These are phyloP conservation scores for Aspergillus fijiensis DNA, from an alignment of 2,329 filamentous ascomycete genomes.

Conservation along the genomic window DNA sequence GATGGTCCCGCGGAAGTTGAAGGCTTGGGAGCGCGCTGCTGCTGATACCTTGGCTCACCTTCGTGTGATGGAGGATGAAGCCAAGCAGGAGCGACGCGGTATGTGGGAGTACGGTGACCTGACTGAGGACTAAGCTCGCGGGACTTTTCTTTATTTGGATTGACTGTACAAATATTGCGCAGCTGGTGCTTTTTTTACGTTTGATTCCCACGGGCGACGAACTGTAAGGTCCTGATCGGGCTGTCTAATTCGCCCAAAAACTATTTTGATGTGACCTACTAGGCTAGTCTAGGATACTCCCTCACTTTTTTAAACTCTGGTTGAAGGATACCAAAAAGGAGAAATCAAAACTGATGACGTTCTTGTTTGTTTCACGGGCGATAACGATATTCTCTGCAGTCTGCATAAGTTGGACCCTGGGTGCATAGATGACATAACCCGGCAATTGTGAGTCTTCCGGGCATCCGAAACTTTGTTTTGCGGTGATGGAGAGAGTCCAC, in stretches of 20 bases:
- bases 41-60: constrained; percentile 70
- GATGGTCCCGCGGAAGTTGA: constrained; percentile 89
- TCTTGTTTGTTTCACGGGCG: not conserved
- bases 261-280: constrained; percentile 6
- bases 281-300: constrained; percentile 13
- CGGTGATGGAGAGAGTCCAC: not conserved
- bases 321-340: constrained; percentile 1
- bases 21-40: constrained; percentile 82
- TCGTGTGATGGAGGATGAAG: constrained; percentile 70
- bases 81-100: constrained; percentile 76
- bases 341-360: not conserved
- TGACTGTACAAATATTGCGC: constrained; percentile 13
- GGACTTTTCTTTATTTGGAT: constrained; percentile 1
- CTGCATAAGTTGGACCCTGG: not conserved
- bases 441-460: not conserved
- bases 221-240: constrained; percentile 6
- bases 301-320: not conserved
- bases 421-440: constrained; percentile 3
- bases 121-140: constrained; percentile 69
- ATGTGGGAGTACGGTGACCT: constrained; percentile 99
- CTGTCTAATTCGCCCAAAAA: not conserved
- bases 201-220: constrained; percentile 8
- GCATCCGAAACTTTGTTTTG: not conserved
- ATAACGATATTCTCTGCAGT: not conserved
- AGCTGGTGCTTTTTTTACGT: constrained; percentile 3